Base-by-base conservation (phyloP, 2,329 filamentous ascomycete genomes). In the Elsinoe arachidis region DNA sequence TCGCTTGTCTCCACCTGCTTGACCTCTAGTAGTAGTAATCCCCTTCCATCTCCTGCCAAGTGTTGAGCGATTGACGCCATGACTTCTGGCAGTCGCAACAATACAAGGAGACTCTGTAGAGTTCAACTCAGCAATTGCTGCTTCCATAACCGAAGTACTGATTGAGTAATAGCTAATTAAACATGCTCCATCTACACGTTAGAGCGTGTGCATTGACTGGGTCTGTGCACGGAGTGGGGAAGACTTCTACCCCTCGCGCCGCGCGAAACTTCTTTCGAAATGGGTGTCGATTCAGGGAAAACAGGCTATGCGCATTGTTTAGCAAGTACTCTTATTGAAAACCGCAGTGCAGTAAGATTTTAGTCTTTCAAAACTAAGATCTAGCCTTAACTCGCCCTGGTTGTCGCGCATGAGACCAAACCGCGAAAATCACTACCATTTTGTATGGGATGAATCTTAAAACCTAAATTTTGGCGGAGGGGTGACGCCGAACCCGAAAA, bases 31-130 rank as follows among this genome's bases (percentile, higher is more conserved):
- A 17, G 30, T 19, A 52, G 47, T 52, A 30, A 52, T 52, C 7
- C 47, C 14, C 30, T 52, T 52, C 47, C 23, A 52, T 52, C 47
- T 47, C 26, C 47, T 52, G 30, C 15, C 12, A 34, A 52, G 30
- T 34, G 47, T 52, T 34, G 14, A 52, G 47, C 47, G 47, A 52
- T 52, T 19, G 14, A 52, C 47, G 47, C 47, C 15, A 52, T 52
- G 15, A 34, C 35, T 35, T 35, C 47, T 52, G 35, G 47, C 14
- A 52, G 30, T 52, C 12, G 17, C 30, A 52, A 23, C 34, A 10
- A 52, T 52, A 35, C 47, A 15, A 52, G 23, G 44, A 30, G 47
- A 52, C 47, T 34, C 47, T 35, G 12, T 14, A 52, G 47, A 52
- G n/a, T 52, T 52, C 6, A 52, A 37, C 15, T 52, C 30, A 34